Evolutionary conservation across 225 moss, liverwort and hornwort genomes (phyloP).

Genomic region (Neckera pumila): DNA sequence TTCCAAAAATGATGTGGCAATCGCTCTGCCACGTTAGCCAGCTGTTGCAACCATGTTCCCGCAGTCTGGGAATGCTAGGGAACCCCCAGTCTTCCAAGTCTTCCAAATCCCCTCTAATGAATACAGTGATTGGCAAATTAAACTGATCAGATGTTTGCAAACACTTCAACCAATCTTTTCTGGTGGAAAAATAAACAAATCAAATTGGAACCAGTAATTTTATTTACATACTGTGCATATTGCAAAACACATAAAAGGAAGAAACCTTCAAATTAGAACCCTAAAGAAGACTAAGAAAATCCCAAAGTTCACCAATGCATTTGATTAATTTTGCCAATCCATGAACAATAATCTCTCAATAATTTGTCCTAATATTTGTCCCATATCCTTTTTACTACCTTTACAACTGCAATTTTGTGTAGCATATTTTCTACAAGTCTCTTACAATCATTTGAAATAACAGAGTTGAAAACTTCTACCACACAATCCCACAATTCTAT

Average conservation of each 20-base stretch:
- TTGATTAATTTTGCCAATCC: neutral
- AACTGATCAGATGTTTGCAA: neutral
- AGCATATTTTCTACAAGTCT: neutral
- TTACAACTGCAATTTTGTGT: accelerated
- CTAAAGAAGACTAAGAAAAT: neutral
- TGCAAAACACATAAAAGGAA: accelerated
- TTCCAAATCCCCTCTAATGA: too few relatives aligned
- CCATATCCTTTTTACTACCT: neutral
- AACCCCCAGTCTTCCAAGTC: too few relatives aligned
- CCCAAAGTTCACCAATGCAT: neutral
- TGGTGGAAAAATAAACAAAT: neutral
- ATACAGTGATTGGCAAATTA: neutral
- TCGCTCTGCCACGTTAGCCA: too few relatives aligned
- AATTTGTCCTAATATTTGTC: too few relatives aligned
- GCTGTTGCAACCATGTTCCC: too few relatives aligned
- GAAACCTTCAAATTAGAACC: neutral
- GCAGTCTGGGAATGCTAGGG: too few relatives aligned
- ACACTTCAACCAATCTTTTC: neutral
- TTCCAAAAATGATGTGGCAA: too few relatives aligned
- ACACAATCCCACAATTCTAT: neutral
- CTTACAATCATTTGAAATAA: neutral
- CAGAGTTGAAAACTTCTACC: neutral
- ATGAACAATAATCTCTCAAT: neutral
- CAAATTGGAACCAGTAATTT: neutral
- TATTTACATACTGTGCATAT: neutral